A percentile compares a stretch with the other conserved stretches of the same genome.
phyloP scores from a whole-genome alignment of 768 basidiomycete genomes.

The Trametes cinnabarina region DNA sequence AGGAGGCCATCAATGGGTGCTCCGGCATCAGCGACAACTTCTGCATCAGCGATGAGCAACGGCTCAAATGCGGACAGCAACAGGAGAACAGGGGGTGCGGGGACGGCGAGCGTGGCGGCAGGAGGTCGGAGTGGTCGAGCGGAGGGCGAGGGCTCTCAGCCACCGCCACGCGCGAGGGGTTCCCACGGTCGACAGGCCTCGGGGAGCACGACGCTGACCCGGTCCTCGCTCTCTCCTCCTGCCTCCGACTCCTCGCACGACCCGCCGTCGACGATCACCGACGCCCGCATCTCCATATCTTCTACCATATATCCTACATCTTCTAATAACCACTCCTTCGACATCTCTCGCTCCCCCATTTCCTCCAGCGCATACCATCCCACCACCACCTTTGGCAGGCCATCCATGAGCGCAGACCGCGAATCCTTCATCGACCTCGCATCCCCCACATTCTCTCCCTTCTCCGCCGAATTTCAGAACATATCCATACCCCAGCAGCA shows the following conservation, averaged over 20 bases:
- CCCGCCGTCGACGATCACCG: slow-evolving; percentile 26
- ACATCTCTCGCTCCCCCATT: slow-evolving; percentile 16
- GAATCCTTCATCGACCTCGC: slow-evolving; percentile 49
- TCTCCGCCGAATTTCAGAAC: slow-evolving; percentile 8
- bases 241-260: slow-evolving; percentile 23
- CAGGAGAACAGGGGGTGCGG: too few species aligned
- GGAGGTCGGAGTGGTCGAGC: neutral
- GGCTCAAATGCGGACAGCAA: too few species aligned
- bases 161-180: slow-evolving; percentile 13
- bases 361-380: neutral
- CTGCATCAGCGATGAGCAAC: neutral
- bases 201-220: slow-evolving; percentile 4
- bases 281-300: slow-evolving; percentile 43
- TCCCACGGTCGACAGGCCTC: slow-evolving; percentile 18
- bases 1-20: slow-evolving; percentile 7
- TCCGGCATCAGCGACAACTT: neutral
- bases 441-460: slow-evolving; percentile 32
- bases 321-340: slow-evolving; percentile 26
- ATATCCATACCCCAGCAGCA: slow-evolving; percentile 11
- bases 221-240: slow-evolving; percentile 7
- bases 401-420: slow-evolving; percentile 36
- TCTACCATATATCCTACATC: slow-evolving; percentile 38
- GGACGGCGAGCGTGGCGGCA: neutral
- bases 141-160: neutral
- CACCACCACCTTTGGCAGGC: slow-evolving; percentile 16